A percentile compares a stretch with the other conserved stretches of the same genome.
These are phyloP conservation scores for Triticum timopheevii DNA, from an alignment of 176 grass and related monocot genomes.

Conservation along the genomic window DNA sequence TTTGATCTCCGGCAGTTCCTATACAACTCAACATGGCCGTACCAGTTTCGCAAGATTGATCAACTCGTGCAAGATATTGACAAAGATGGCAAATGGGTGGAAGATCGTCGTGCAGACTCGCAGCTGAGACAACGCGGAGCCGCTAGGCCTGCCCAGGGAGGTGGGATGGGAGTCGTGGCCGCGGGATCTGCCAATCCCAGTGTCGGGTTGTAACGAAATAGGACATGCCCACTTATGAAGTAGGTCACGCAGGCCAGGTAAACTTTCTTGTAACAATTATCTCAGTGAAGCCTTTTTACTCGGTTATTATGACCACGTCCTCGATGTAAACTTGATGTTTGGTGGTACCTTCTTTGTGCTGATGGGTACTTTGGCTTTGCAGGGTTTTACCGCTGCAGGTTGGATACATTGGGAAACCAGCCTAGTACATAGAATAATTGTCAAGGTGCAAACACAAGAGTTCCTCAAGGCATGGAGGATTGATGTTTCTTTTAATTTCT, in stretches of 20 bases:
- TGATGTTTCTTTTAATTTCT: not conserved
- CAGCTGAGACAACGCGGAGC: not conserved
- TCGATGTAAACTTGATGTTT: not conserved
- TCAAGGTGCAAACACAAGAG: not conserved
- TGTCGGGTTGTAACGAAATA: conserved; percentile 46
- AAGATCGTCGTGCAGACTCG: conserved; percentile 11
- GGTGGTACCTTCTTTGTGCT: not conserved
- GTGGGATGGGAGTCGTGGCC: conserved; percentile 76
- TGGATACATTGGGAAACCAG: not conserved
- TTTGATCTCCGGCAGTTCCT: conserved; percentile 94
- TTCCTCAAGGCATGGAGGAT: not conserved
- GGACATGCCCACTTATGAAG: not conserved
- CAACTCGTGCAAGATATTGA: conserved; percentile 69
- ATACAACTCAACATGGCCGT: conserved; percentile 87
- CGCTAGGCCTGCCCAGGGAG: conserved; percentile 35
- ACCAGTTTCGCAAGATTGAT: conserved; percentile 89
- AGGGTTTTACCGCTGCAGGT: not conserved
- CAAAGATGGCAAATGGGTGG: conserved; percentile 43
- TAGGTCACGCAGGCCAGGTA: not conserved
- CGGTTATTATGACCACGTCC: not conserved
- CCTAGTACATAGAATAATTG: not conserved
- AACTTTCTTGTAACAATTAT: not conserved
- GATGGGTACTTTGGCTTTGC: not conserved
- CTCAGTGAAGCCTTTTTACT: not conserved
- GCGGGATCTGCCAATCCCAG: conserved; percentile 68